Evolutionary conservation across 768 basidiomycete genomes (phyloP).

Genomic region (Lentinula detonsa): DNA sequence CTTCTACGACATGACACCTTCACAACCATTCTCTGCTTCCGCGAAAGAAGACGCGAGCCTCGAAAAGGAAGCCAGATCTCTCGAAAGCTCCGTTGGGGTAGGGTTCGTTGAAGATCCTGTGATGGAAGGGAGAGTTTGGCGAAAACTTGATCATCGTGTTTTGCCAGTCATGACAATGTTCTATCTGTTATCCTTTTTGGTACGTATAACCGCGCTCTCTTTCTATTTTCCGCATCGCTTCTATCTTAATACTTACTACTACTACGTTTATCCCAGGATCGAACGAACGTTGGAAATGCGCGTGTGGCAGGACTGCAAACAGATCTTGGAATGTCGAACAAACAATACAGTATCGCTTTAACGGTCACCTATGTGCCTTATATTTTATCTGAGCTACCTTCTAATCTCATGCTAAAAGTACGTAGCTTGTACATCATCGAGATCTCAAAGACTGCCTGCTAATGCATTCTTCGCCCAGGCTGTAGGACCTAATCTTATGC

Average conservation of each 20-base stretch:
- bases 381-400: slow-evolving; percentile 29
- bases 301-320: slow-evolving; percentile 15
- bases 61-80: too few relatives aligned
- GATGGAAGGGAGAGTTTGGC: neutral
- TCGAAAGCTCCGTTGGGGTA: neutral
- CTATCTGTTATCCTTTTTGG: slow-evolving; percentile 3
- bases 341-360: slow-evolving; percentile 14
- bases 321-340: slow-evolving; percentile 15
- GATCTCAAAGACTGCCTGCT: neutral
- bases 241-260: neutral
- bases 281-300: slow-evolving; percentile 18
- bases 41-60: too few relatives aligned
- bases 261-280: slow-evolving; percentile 1
- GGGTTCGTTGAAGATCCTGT: neutral
- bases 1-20: too few relatives aligned
- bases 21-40: too few relatives aligned
- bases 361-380: slow-evolving; percentile 13
- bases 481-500: slow-evolving; percentile 29
- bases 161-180: slow-evolving; percentile 1
- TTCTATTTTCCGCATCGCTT: too few relatives aligned
- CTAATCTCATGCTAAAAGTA: slow-evolving; percentile 32
- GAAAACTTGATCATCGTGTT: neutral
- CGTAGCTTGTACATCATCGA: neutral
- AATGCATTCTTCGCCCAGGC: slow-evolving; percentile 20
- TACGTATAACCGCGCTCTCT: neutral